Conservation (phyloP, 1,284 basidiomycete species). For the Exobasidium cylindrosporum region DNA sequence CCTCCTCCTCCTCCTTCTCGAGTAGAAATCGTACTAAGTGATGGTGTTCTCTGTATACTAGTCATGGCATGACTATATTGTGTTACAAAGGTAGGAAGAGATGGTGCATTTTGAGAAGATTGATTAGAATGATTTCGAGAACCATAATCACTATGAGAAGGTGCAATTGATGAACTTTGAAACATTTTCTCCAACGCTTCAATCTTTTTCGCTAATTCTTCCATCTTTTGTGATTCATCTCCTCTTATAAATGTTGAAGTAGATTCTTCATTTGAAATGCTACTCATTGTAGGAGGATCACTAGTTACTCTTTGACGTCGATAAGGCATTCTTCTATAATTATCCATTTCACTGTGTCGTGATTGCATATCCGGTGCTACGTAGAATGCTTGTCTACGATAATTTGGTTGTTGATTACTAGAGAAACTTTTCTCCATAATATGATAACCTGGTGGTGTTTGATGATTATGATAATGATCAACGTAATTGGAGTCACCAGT, state of each 20-base stretch:
- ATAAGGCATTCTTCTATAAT: neutral
- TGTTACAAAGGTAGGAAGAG: too few relatives aligned
- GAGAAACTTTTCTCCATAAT: neutral
- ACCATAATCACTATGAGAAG: neutral
- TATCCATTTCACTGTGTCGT: neutral
- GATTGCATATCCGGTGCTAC: neutral
- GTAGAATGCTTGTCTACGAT: too few relatives aligned
- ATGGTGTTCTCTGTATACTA: neutral
- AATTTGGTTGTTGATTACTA: neutral
- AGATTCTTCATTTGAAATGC: neutral
- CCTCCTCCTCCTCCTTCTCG: neutral
- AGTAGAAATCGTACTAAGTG: constrained; percentile 3
- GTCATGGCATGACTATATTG: neutral
- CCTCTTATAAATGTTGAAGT: neutral
- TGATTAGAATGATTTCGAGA: neutral
- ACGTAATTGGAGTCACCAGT: neutral
- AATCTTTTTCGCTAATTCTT: constrained; percentile 15
- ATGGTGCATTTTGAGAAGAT: neutral
- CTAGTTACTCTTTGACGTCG: neutral
- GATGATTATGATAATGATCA: neutral
- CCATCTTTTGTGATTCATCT: constrained; percentile 1
- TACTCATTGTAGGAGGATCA: constrained; percentile 1
- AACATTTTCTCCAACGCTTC: constrained; percentile 11
- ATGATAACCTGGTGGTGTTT: neutral
- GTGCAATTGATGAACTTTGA: neutral